Percentiles rank a stretch among this genome's conserved stretches.
These are phyloP conservation scores for Tylopilus sp. DNA, from an alignment of 1,284 basidiomycete genomes.

Conservation along the genomic window DNA sequence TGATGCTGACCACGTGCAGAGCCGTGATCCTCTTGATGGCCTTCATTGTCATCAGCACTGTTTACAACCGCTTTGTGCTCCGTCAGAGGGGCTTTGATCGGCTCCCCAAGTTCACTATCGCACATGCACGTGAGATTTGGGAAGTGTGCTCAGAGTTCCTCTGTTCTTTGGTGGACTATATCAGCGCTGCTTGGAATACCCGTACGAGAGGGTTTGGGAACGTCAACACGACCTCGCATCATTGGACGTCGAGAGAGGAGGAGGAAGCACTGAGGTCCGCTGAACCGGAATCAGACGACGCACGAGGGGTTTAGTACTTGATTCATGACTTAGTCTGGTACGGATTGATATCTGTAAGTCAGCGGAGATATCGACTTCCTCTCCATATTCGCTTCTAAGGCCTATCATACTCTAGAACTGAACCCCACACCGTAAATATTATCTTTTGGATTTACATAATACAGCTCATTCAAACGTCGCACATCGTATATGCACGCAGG, in stretches of 20 bases:
- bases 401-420: no score
- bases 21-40: slow-evolving; percentile 63
- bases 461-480: no score
- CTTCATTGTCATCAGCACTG: slow-evolving; percentile 69
- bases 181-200: slow-evolving; percentile 25
- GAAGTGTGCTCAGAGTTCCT: slow-evolving; percentile 36
- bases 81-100: slow-evolving; percentile 71
- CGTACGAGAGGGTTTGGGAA: slow-evolving; percentile 21
- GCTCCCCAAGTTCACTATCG: slow-evolving; percentile 71
- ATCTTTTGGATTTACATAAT: no score
- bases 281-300: slow-evolving; percentile 21
- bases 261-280: slow-evolving; percentile 38
- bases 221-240: slow-evolving; percentile 40
- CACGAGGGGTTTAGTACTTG: no score
- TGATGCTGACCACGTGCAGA: slow-evolving; percentile 45
- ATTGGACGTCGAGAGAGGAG: slow-evolving; percentile 46
- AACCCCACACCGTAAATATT: no score
- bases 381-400: no score
- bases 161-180: slow-evolving; percentile 23
- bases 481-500: no score
- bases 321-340: no score
- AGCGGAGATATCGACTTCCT: no score
- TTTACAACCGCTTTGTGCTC: slow-evolving; percentile 79
- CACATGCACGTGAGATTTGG: slow-evolving; percentile 35
- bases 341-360: no score